Base-by-base conservation (phyloP, 129 eudicot genomes). In the Escallonia rubra region DNA sequence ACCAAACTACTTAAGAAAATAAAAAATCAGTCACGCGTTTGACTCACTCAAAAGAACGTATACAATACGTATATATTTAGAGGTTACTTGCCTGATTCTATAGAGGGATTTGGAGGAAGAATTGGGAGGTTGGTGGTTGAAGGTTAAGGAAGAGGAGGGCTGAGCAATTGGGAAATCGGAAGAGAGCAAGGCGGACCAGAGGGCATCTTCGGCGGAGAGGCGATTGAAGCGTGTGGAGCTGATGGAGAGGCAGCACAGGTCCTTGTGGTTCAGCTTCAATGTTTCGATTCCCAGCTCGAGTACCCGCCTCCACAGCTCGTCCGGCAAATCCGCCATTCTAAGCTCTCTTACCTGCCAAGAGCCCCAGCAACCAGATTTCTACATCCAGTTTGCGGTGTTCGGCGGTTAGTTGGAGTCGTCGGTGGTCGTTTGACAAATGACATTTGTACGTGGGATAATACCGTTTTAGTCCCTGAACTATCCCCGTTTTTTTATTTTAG, bases 291-390 rank as follows among this genome's bases (percentile, higher is more conserved):
- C 96, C 3, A 79, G 58, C 43, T 86, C 91, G 59, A 92, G 43
- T 45, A 92, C 82, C 70, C 74, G 68, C 69, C 89, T 65, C 96
- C 98, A 92, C 43, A 91, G 69, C 61, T 88, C 98, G 68, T 88
- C 96, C 4, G 98, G 98, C 34, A 92, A 66, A 64, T 13, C 58
- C 70, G 73, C 60, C 71, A 57, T 43, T 50, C 11, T 11, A 50
- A 8, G 10, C 55, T 50, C 55, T 50, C 4, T 23, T 23, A 23
- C 34, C 34, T 23, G 34, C 34, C 34, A 23, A 23, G 34, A 23
- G 34, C 34, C 34, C 34, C 34, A 23, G 34, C 34, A 1, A 23
- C 34, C 34, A 23, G 34, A 23, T 23, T 23, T 23, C 34, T 23
- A 23, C 34, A 23, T 23, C 34, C 34, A 23, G 34, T 23, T 23